Evolutionary conservation across 2,329 filamentous ascomycete species (phyloP), one percentile per base, ranked within the genome.

Genomic region (Nothopassalora personata): DNA sequence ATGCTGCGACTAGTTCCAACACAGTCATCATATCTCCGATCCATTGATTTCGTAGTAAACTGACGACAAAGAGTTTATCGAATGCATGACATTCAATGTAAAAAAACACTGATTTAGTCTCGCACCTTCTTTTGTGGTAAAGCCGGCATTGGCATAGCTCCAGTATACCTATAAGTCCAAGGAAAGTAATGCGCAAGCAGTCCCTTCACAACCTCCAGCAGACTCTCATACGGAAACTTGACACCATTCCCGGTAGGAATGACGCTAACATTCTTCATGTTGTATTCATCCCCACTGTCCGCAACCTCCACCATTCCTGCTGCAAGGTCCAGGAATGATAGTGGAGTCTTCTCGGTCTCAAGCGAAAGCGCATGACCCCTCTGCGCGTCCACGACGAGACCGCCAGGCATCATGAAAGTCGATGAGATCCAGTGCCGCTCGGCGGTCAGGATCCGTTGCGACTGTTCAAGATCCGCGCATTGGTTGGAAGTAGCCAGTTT

Each of bases 271-370:
- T 49, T 49, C 46, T 49, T 49, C 46, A 49, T 49, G n/a, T 49
- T 18, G 46, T 49, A 49, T 19, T 49, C 46, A 27, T 49, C 46
- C 19, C 19, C 46, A 28, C 18, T 27, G 34, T 59, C 49, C 0
- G 74, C 77, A 5, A 74, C 75, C 65, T 82, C 78, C 18, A 81
- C 70, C 80, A 82, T 82, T 0, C 66, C 79, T 1, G 75, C 78
- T 1, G 77, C 72, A 15, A 81, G 63, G 62, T 81, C 79, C 4
- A 76, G 43, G 52, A 77, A 81, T 1, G 68, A 72, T 1, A 81
- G 31, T 30, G 73, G 73, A 4, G 68, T 73, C 53, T 77, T 69
- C 53, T 77, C 67, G 8, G 74, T 66, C 49, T 71, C 67, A 1
- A 77, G 56, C 23, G 65, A 77, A 15, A 82, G 63, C 48, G 54